These are phyloP conservation scores for Paraphoma sp. DNA, from an alignment of 2,329 filamentous ascomycete species.

Conservation along the genomic window DNA sequence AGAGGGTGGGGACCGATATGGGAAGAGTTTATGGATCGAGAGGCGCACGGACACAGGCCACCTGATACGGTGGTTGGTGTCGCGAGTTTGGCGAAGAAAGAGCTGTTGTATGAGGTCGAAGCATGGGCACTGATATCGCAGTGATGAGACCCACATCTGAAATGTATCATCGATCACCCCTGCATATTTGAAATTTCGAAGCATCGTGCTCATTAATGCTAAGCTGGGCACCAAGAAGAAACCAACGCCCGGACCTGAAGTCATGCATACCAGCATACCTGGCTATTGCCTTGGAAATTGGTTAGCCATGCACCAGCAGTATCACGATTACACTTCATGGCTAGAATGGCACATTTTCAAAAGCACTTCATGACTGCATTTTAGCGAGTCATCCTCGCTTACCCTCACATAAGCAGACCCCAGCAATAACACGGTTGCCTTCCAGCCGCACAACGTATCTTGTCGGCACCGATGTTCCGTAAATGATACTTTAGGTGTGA, in stretches of 20 bases:
- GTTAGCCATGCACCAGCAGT: no score
- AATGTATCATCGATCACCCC: background rate
- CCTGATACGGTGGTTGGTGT: conserved; percentile 48
- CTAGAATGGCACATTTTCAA: background rate
- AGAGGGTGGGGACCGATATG: conserved; percentile 42
- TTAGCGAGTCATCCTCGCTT: background rate
- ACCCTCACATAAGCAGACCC: background rate
- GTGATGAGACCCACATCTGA: background rate
- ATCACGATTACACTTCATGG: no score
- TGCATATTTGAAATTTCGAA: no score
- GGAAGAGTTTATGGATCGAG: conserved; percentile 45
- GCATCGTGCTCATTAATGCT: no score
- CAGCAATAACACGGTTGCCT: background rate
- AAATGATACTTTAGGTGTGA: no score
- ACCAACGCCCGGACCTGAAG: no score
- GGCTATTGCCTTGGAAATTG: no score
- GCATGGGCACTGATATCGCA: conserved; percentile 36
- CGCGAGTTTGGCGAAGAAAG: conserved; percentile 38
- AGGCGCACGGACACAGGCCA: conserved; percentile 41
- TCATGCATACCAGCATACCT: no score
- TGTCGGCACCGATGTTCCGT: background rate
- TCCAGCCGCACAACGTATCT: background rate
- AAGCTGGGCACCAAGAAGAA: no score
- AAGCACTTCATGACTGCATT: background rate
- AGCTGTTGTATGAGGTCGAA: conserved; percentile 43